phyloP scores from a whole-genome alignment of 495 filamentous ascomycete species.

The Penicillium bialowiezense region DNA sequence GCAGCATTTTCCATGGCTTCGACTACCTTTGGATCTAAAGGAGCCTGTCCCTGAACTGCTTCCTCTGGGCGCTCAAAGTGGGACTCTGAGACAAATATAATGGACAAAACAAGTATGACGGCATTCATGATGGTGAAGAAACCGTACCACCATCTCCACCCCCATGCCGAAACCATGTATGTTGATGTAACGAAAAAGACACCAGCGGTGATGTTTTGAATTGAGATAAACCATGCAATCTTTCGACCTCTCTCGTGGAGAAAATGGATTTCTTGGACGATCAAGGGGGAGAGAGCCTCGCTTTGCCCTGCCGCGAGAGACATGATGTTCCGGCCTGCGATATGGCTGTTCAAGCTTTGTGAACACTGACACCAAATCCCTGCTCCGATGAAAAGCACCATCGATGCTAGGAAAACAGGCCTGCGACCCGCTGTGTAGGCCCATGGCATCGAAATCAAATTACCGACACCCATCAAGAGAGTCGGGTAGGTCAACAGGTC shows the following conservation, averaged over 20 bases:
- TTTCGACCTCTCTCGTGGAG: constrained; percentile 19
- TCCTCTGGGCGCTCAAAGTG: constrained; percentile 10
- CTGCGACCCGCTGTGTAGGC: constrained; percentile 19
- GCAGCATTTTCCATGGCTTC: background rate
- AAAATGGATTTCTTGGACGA: constrained; percentile 22
- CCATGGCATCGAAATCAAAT: constrained; percentile 25
- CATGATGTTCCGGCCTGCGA: constrained; percentile 26
- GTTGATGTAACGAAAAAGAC: constrained; percentile 17
- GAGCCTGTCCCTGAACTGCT: constrained; percentile 5
- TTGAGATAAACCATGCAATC: constrained; percentile 20
- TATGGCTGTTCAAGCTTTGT: constrained; percentile 18
- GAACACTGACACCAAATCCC: constrained; percentile 23
- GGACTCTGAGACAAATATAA: constrained; percentile 15
- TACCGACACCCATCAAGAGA: constrained; percentile 29
- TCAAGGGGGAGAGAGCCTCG: constrained; percentile 24
- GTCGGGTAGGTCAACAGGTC: constrained; percentile 28
- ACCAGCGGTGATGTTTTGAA: constrained; percentile 15
- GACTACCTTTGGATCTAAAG: background rate
- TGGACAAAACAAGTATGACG: constrained; percentile 6
- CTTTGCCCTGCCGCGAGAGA: constrained; percentile 26
- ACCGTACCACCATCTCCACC: constrained; percentile 25
- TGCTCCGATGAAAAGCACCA: constrained; percentile 16
- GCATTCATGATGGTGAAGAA: constrained; percentile 19
- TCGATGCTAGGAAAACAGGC: constrained; percentile 24
- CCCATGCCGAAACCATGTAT: constrained; percentile 16